Percentiles rank a stretch among this genome's conserved stretches.
Conservation (phyloP, 2,329 filamentous ascomycete species). For the Sclerotinia trifoliorum region DNA sequence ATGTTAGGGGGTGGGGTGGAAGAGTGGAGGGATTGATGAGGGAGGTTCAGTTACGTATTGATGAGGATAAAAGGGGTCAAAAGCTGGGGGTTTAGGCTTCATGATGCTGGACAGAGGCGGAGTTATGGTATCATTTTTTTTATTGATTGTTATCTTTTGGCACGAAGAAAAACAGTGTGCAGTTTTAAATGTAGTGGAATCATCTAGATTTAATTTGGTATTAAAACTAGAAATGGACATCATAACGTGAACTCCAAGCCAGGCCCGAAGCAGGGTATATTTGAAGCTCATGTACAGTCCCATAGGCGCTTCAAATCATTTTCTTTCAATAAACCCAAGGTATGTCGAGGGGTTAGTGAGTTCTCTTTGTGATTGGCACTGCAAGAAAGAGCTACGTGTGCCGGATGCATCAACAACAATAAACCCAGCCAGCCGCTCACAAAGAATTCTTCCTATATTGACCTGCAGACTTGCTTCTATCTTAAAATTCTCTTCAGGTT, state of each 20-base stretch:
- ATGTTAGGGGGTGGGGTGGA: constrained; percentile 21
- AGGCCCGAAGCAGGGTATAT: not conserved
- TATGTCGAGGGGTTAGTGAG: not conserved
- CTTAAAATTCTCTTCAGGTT: not conserved
- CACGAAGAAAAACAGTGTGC: not conserved
- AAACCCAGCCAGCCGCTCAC: no score
- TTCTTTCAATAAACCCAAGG: not conserved
- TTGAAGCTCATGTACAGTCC: not conserved
- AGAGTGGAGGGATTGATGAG: constrained; percentile 23
- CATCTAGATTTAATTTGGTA: not conserved
- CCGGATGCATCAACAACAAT: constrained; percentile 19
- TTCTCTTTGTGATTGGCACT: not conserved
- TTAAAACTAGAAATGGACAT: not conserved
- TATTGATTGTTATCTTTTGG: not conserved
- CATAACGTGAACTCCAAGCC: not conserved
- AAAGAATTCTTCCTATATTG: constrained; percentile 1
- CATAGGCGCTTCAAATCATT: not conserved
- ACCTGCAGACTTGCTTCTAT: not conserved
- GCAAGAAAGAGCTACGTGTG: not conserved
- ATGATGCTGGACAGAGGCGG: not conserved
- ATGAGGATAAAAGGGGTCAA: constrained; percentile 8
- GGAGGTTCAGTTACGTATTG: constrained; percentile 22
- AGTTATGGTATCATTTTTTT: not conserved
- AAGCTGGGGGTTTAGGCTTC: not conserved
- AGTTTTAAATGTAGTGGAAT: not conserved